Conservation (phyloP, 1,284 basidiomycete genomes). For the Cutaneotrichosporon sp. region DNA sequence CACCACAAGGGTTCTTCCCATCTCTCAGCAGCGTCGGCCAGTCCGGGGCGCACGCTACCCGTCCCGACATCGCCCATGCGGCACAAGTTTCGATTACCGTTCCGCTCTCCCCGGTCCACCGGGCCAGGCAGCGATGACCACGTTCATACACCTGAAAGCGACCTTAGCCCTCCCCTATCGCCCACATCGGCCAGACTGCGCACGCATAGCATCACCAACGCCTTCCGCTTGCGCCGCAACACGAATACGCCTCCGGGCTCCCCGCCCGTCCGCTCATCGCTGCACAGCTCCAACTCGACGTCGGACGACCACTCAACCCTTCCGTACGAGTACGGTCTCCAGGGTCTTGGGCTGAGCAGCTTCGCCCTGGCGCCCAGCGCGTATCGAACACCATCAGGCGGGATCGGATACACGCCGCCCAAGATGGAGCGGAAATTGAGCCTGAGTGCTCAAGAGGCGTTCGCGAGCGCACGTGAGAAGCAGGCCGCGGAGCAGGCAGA, state of each 20-base stretch:
- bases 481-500: constrained; percentile 25
- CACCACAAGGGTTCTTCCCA: no score
- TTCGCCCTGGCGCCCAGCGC: constrained; percentile 7
- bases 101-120: constrained; percentile 12
- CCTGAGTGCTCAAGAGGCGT: constrained; percentile 23
- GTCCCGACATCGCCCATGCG: neutral
- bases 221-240: constrained; percentile 10
- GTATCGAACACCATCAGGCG: constrained; percentile 17
- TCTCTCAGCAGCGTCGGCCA: no score
- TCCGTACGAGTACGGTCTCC: constrained; percentile 7
- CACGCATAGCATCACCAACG: constrained; percentile 6
- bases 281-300: neutral
- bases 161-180: neutral
- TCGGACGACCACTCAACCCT: constrained; percentile 2
- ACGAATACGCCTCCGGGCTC: constrained; percentile 4
- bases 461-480: constrained; percentile 24
- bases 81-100: constrained; percentile 10
- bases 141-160: neutral
- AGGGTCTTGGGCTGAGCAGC: constrained; percentile 11
- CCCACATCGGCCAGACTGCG: constrained; percentile 1
- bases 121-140: neutral
- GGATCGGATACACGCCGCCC: constrained; percentile 19
- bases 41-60: no score
- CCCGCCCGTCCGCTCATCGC: neutral
- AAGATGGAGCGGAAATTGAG: constrained; percentile 14